A percentile compares a stretch with the other conserved stretches of the same genome.
Conservation (phyloP, 140 eudicot species). For the Oenanthe javanica region DNA sequence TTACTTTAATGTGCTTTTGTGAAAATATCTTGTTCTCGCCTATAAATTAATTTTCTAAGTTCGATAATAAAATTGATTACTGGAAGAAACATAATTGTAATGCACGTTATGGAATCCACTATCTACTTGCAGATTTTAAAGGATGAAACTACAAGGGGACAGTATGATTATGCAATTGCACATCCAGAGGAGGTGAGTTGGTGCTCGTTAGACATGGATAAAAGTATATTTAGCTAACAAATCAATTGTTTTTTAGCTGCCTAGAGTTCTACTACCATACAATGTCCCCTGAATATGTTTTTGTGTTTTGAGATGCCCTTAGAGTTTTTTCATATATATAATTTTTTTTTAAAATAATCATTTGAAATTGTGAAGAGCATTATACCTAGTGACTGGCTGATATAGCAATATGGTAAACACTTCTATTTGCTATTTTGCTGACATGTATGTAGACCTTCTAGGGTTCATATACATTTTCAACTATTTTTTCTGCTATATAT, state of each 20-base stretch:
- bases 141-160: constrained; percentile 83
- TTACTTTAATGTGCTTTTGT: background rate
- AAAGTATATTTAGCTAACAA: background rate
- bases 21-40: background rate
- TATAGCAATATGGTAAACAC: background rate
- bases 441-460: background rate
- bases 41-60: background rate
- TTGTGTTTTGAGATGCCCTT: background rate
- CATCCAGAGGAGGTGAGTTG: constrained; percentile 89
- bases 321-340: no score
- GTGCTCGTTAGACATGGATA: background rate
- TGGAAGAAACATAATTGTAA: background rate
- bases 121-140: constrained; percentile 53
- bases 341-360: background rate
- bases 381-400: background rate
- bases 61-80: background rate
- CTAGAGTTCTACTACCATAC: background rate
- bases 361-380: no score
- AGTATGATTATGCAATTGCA: constrained; percentile 94
- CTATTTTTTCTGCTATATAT: background rate
- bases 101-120: background rate
- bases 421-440: background rate
- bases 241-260: background rate
- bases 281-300: background rate
- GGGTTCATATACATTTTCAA: background rate